These are phyloP conservation scores for Lonicera japonica DNA, from an alignment of 129 eudicot species.

Conservation along the genomic window DNA sequence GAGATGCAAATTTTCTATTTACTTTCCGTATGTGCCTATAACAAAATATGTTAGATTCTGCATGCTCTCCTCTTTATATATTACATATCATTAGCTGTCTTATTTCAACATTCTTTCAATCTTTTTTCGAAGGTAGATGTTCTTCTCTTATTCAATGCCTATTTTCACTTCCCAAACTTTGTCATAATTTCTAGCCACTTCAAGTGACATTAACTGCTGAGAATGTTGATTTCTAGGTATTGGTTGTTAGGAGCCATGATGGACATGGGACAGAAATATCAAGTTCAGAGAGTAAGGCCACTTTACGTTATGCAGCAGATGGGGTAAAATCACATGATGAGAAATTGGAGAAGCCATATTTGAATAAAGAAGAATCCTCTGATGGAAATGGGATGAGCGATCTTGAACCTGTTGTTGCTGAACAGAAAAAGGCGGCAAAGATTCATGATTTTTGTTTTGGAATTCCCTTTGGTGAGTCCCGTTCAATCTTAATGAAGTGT, in stretches of 20 bases:
- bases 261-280: slow-evolving; percentile 37
- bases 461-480: slow-evolving; percentile 78
- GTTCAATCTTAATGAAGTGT: slow-evolving; percentile 1
- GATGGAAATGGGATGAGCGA: slow-evolving; percentile 31
- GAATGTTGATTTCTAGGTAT: slow-evolving; percentile 24
- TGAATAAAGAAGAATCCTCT: slow-evolving; percentile 28
- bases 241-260: slow-evolving; percentile 35
- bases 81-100: too few species aligned
- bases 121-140: too few species aligned
- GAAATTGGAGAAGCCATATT: slow-evolving; percentile 21
- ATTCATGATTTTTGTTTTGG: slow-evolving; percentile 95
- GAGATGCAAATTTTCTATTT: too few species aligned
- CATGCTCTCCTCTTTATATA: too few species aligned
- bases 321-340: slow-evolving; percentile 37
- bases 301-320: slow-evolving; percentile 28
- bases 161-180: too few species aligned
- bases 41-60: too few species aligned
- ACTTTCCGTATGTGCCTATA: too few species aligned
- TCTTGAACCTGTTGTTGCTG: slow-evolving; percentile 24
- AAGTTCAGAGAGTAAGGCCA: slow-evolving; percentile 29
- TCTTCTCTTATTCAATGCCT: too few species aligned
- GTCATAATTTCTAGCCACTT: too few species aligned
- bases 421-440: slow-evolving; percentile 59
- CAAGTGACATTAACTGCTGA: too few species aligned
- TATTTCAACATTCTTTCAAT: too few species aligned